These are phyloP conservation scores for Acanthamoeba polyphaga DNA, from an alignment of 208 protist genomes.

Conservation along the genomic window DNA sequence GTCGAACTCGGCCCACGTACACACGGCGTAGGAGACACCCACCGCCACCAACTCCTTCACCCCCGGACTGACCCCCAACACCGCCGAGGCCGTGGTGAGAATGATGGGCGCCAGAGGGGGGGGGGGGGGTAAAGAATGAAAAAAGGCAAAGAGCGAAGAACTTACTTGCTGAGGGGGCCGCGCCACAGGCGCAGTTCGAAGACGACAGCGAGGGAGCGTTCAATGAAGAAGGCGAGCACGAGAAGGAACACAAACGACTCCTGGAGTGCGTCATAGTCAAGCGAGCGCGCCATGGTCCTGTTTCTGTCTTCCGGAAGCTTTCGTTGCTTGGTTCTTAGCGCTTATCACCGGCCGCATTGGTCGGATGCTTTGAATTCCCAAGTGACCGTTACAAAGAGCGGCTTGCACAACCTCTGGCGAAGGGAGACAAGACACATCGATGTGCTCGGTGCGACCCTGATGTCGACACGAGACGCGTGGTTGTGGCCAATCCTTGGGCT, in stretches of 20 bases:
- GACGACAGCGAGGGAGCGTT: constrained; percentile 22
- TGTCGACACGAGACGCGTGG: too few relatives aligned
- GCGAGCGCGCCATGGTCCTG: not conserved
- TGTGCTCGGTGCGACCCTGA: too few relatives aligned
- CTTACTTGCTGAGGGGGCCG: not conserved
- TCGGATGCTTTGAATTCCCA: too few relatives aligned
- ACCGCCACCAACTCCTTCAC: constrained; percentile 40
- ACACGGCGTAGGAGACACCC: constrained; percentile 15
- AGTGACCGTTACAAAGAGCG: too few relatives aligned
- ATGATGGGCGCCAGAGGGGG: not conserved
- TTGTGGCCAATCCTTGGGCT: too few relatives aligned
- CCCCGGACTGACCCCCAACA: not conserved
- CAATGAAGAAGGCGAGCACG: constrained; percentile 45
- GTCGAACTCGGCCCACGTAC: constrained; percentile 3
- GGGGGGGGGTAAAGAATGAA: not conserved
- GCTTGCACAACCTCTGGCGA: too few relatives aligned
- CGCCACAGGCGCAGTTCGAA: constrained; percentile 7
- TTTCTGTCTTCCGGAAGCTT: too few relatives aligned
- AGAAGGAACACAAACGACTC: constrained; percentile 26
- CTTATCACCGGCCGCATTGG: too few relatives aligned
- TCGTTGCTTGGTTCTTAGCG: too few relatives aligned
- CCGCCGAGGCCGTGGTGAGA: not conserved
- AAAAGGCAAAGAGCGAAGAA: not conserved
- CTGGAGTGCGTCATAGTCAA: constrained; percentile 16
- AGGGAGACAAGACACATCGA: too few relatives aligned